Evolutionary conservation across 331 rosid genomes (phyloP), one percentile per base, ranked within the genome.

Genomic region (Prunus yedoensis): DNA sequence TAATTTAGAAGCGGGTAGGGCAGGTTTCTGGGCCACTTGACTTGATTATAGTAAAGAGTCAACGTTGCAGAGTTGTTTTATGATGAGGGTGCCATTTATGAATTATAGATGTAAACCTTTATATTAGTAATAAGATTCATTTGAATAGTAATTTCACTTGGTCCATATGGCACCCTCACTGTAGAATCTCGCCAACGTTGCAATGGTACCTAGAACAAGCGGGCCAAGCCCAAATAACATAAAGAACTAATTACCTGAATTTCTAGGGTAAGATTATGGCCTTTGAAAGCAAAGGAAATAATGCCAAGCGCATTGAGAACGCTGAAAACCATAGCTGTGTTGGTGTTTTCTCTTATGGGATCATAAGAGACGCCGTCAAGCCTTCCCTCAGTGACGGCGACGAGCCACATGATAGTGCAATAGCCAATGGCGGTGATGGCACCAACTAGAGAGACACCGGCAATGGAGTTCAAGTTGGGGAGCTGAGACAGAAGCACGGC

Each of bases 211-310:
- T 38, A 38, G 8, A 38, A 6, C 43, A 38, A 38, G 43, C 43
- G 9, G 43, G 9, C 43, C 2, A 38, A 6, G 2, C 43, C 43
- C 43, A 38, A 38, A 5, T 6, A 30, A 30, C 35, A 30, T 4
- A 30, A 30, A 6, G 43, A 38, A 6, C 8, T 38, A 6, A 28
- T 54, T 49, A 77, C 80, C 80, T 78, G 76, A 70, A 70, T 77
- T 61, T 77, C 76, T 2, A 77, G 81, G 16, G 41, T 70, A 53
- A 77, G 80, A 56, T 76, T 76, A 12, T 76, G 80, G 8, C 80
- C 80, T 57, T 70, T 77, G 17, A 77, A 77, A 61, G 81, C 81
- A 28, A 77, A 77, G 38, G 81, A 76, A 61, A 77, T 76, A 17
- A 76, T 76, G 30, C 76, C 76, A 77, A 77, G 60, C 47, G 76